Conservation (phyloP, 257 asterid species). For the Galeopsis tetrahit region DNA sequence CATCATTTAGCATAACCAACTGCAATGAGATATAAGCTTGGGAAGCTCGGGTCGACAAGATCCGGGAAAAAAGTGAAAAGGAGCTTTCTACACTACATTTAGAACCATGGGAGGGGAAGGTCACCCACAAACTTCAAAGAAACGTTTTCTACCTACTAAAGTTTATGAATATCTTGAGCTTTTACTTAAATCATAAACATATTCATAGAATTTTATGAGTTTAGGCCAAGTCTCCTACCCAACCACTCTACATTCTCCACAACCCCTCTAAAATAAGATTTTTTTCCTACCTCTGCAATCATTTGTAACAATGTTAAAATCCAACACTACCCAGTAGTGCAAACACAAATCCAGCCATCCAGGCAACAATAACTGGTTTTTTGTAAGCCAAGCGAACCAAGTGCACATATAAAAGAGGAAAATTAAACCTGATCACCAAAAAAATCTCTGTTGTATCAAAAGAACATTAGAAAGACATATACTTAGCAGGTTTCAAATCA, state of each 20-base stretch:
- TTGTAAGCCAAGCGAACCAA: neutral
- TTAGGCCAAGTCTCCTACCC: neutral
- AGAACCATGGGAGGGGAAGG: neutral
- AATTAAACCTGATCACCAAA: neutral
- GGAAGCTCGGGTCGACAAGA: neutral
- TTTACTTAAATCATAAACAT: neutral
- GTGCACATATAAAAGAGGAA: neutral
- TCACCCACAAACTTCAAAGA: neutral
- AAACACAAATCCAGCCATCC: neutral
- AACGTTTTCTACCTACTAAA: conserved; percentile 5
- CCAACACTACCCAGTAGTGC: neutral
- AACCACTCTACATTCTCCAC: conserved; percentile 8
- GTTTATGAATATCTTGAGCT: neutral
- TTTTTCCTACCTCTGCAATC: neutral
- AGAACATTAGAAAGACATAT: neutral
- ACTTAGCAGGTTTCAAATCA: neutral
- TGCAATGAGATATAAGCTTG: conserved; percentile 4
- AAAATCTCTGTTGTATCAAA: neutral
- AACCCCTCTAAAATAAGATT: neutral
- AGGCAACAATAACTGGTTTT: neutral
- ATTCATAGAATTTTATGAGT: neutral
- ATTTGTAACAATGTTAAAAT: neutral
- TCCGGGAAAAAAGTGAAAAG: neutral
- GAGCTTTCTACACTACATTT: neutral
- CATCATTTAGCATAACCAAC: conserved; percentile 16